Evolutionary conservation across 768 basidiomycete genomes (phyloP).

Genomic region (Neoboletus brunneissimus): DNA sequence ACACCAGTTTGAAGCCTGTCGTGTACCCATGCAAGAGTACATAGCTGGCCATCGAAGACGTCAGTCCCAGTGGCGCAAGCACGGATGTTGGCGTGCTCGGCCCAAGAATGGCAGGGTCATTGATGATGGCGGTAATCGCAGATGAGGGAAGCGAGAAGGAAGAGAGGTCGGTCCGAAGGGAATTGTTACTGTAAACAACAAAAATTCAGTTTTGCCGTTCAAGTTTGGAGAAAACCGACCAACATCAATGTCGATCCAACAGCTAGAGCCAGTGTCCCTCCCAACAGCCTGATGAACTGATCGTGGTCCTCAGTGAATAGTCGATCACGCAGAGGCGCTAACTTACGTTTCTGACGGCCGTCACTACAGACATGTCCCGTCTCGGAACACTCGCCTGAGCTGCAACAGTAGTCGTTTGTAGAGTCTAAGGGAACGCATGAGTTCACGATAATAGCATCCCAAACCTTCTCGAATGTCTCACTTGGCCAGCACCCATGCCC

Average conservation of each 20-base stretch:
- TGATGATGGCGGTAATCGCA: slow-evolving; percentile 43
- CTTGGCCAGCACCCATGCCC: slow-evolving; percentile 60
- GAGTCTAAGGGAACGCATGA: slow-evolving; percentile 36
- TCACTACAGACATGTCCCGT: slow-evolving; percentile 75
- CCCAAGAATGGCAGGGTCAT: slow-evolving; percentile 44
- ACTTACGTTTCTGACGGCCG: slow-evolving; percentile 59
- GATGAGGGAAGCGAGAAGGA: slow-evolving; percentile 36
- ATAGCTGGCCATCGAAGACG: slow-evolving; percentile 34
- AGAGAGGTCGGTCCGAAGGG: slow-evolving; percentile 42
- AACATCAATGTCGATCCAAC: slow-evolving; percentile 59
- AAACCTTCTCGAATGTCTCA: slow-evolving; percentile 24
- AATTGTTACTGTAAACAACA: slow-evolving; percentile 40
- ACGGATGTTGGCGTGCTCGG: slow-evolving; percentile 30
- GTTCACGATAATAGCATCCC: background rate
- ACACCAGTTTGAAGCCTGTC: slow-evolving; percentile 55
- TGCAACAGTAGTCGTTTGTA: slow-evolving; percentile 66
- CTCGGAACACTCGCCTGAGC: slow-evolving; percentile 70
- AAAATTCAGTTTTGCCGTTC: background rate
- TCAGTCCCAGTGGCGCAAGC: slow-evolving; percentile 37
- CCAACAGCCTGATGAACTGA: slow-evolving; percentile 66
- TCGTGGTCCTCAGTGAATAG: background rate
- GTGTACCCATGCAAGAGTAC: slow-evolving; percentile 53
- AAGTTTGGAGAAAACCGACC: background rate
- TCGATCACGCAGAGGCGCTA: background rate
- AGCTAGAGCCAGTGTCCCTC: slow-evolving; percentile 66